phyloP scores from a whole-genome alignment of 2,329 filamentous ascomycete genomes.

The Incumbomyces lentus region DNA sequence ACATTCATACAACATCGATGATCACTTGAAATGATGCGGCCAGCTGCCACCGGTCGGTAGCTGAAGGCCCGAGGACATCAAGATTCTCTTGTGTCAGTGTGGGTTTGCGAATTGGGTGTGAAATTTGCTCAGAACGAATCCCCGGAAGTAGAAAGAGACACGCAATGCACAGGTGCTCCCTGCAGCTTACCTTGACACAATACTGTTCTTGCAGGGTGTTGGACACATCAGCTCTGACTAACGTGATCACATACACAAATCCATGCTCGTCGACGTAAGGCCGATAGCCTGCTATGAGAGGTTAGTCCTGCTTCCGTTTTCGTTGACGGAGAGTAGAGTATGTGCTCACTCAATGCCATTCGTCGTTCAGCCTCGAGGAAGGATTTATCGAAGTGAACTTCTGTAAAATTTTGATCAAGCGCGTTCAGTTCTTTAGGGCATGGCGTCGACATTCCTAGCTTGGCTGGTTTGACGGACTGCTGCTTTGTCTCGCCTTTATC shows the following conservation, averaged over 20 bases:
- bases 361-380: slow-evolving; percentile 16
- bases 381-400: slow-evolving; percentile 16
- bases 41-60: too few relatives aligned
- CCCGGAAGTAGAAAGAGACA: background rate
- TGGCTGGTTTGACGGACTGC: too few relatives aligned
- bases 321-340: background rate
- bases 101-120: too few relatives aligned
- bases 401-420: slow-evolving; percentile 1
- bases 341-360: slow-evolving; percentile 18
- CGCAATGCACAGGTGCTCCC: background rate
- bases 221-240: slow-evolving; percentile 44
- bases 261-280: slow-evolving; percentile 53
- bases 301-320: slow-evolving; percentile 1
- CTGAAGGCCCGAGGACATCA: too few relatives aligned
- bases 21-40: too few relatives aligned
- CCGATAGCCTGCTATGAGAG: slow-evolving; percentile 46
- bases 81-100: too few relatives aligned
- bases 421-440: too few relatives aligned
- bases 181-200: slow-evolving; percentile 44
- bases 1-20: too few relatives aligned
- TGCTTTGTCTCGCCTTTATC: too few relatives aligned
- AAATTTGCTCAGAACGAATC: background rate
- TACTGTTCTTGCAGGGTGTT: slow-evolving; percentile 49
- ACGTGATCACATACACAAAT: slow-evolving; percentile 53
- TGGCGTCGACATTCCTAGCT: too few relatives aligned